Evolutionary conservation across 163 green algal species (phyloP).

Genomic region (Coccomyxa subellipsoidea): DNA sequence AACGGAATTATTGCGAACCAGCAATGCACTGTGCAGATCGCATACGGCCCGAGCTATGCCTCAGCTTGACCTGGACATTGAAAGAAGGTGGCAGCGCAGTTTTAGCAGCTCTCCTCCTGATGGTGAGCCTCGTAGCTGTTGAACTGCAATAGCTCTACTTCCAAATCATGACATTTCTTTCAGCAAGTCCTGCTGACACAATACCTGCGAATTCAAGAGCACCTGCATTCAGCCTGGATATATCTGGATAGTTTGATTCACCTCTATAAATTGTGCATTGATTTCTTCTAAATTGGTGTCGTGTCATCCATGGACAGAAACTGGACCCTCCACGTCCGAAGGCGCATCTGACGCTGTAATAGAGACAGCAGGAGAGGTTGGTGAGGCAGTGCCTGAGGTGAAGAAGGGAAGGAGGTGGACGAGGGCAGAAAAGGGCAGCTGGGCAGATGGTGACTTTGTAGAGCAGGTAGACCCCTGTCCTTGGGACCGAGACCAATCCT

Average conservation of each 20-base stretch:
- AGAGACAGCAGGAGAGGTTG: background rate
- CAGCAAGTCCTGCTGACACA: no score
- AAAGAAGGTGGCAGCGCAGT: background rate
- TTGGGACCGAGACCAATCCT: no score
- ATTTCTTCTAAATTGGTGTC: no score
- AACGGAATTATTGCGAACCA: background rate
- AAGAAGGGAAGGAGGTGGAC: background rate
- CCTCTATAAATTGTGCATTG: no score
- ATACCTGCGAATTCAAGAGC: no score
- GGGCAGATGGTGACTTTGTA: conserved; percentile 15
- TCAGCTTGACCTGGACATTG: background rate
- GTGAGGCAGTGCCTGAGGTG: background rate
- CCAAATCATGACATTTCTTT: background rate
- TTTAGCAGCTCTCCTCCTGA: background rate
- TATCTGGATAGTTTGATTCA: no score
- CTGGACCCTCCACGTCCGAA: background rate
- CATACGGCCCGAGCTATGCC: background rate
- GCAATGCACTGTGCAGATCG: background rate
- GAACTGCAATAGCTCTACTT: background rate
- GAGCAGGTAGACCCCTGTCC: no score
- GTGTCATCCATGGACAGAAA: no score
- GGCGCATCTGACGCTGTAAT: background rate
- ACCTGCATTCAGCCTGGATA: no score
- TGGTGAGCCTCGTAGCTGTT: background rate
- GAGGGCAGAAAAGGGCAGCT: conserved; percentile 39